Evolutionary conservation across 2,329 filamentous ascomycete genomes (phyloP).

Genomic region (Blastomyces parvus): DNA sequence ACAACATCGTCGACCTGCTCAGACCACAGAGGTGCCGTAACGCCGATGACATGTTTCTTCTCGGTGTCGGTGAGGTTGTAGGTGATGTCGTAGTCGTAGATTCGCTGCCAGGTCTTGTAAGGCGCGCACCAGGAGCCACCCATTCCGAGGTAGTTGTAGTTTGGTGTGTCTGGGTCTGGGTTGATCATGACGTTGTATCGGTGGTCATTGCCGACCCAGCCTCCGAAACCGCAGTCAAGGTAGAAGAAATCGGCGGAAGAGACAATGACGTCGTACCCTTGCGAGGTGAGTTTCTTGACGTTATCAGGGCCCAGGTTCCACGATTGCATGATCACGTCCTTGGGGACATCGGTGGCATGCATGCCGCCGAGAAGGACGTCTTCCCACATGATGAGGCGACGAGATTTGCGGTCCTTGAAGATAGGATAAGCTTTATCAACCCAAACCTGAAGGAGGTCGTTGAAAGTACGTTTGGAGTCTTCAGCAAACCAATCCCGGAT

Average conservation of each 20-base stretch:
- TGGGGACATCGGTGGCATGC: constrained; percentile 41
- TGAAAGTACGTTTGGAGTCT: constrained; percentile 42
- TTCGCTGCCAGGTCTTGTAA: constrained; percentile 53
- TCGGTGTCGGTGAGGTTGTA: constrained; percentile 39
- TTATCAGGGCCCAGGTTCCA: constrained; percentile 47
- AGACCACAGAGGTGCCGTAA: constrained; percentile 44
- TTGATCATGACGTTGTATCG: constrained; percentile 48
- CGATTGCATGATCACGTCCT: constrained; percentile 44
- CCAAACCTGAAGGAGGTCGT: constrained; percentile 47
- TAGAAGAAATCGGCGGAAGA: constrained; percentile 49
- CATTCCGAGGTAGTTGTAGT: constrained; percentile 47
- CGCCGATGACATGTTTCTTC: constrained; percentile 44
- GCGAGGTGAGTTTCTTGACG: constrained; percentile 42
- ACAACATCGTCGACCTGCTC: constrained; percentile 48
- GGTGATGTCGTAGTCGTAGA: constrained; percentile 51
- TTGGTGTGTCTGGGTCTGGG: constrained; percentile 37
- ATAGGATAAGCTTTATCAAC: constrained; percentile 44
- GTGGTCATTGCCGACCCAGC: constrained; percentile 46
- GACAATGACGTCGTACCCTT: constrained; percentile 48
- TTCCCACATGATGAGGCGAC: constrained; percentile 51
- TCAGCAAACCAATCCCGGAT: constrained; percentile 44
- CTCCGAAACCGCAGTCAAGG: constrained; percentile 48
- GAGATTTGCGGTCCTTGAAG: constrained; percentile 39
- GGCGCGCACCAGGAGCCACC: constrained; percentile 51
- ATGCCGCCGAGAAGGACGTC: constrained; percentile 40